Evolutionary conservation across 306 rosid genomes (phyloP), one percentile per base, ranked within the genome.

Genomic region (Sicyos edulis): DNA sequence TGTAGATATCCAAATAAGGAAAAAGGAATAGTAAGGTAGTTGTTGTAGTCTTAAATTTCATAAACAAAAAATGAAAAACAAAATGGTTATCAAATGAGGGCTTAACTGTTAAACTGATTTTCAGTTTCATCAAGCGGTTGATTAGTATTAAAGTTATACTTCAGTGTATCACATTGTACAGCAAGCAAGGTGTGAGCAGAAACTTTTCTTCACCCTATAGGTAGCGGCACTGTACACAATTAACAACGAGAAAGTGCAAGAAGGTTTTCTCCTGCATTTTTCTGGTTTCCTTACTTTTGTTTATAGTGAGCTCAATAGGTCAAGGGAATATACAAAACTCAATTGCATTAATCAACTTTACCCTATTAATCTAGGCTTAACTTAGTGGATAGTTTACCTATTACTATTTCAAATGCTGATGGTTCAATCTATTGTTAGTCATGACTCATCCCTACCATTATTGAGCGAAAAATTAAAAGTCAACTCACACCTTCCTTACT

Each of bases 271-370:
- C 68, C 13, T 61, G 6, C 22, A 32, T 34, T 61, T 32, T 32
- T 34, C 49, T 61, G 67, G 68, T 61, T 34, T 34, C 47, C 7
- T 34, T 61, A 8, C 22, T 61, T 16, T 61, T 14, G 1, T 61
- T 32, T 61, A 14, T 17, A 29, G 51, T 8, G 24, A 62, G 52
- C 52, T 17, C 52, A 40, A 42, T 16, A 34, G 12, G 16, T 19
- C 32, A 8, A 61, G 47, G 40, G 12, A 32, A 61, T 61, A 60
- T 16, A 15, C 21, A 11, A 14, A 16, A 61, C 2, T 14, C 69
- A 63, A 9, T 63, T 63, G 69, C 69, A 34, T 63, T 34, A 9
- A 61, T 61, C 22, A 61, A 16, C 13, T 61, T 2, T 61, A 61
- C 21, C 6, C n/a, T 8, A 1, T 32, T 5, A 32, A 3, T 20